Conservation (phyloP, 1,284 basidiomycete species). For the Neonothopanus nambi region DNA sequence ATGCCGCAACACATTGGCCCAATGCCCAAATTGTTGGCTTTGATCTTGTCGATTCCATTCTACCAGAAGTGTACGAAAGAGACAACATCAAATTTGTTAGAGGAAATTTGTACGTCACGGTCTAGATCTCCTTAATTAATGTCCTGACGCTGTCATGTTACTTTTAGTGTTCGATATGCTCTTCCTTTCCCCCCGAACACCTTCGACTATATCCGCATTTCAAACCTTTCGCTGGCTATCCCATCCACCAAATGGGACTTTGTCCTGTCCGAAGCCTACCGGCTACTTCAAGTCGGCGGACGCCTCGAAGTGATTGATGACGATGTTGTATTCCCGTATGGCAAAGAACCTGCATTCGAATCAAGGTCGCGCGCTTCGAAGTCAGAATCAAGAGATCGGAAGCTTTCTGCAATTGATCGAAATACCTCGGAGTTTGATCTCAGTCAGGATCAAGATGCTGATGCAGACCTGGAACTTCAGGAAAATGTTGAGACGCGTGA, state of each 20-base stretch:
- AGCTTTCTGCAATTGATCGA: neutral
- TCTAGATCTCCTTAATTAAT: slow-evolving; percentile 12
- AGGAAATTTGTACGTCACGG: slow-evolving; percentile 63
- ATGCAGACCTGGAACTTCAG: neutral
- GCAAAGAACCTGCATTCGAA: neutral
- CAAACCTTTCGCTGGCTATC: slow-evolving; percentile 61
- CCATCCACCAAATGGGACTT: slow-evolving; percentile 58
- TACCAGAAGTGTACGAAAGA: slow-evolving; percentile 34
- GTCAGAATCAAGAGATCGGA: neutral
- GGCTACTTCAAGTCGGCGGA: slow-evolving; percentile 61
- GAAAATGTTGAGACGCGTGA: neutral
- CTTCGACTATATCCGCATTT: slow-evolving; percentile 73
- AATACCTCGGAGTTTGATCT: neutral
- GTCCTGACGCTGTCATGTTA: slow-evolving; percentile 6
- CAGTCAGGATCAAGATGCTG: neutral
- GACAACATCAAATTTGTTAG: slow-evolving; percentile 56
- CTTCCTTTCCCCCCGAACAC: slow-evolving; percentile 54
- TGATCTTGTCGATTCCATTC: slow-evolving; percentile 59
- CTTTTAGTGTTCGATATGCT: slow-evolving; percentile 47
- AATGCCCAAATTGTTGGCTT: slow-evolving; percentile 58
- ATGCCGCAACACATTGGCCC: slow-evolving; percentile 62
- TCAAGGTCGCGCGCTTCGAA: neutral
- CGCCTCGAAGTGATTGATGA: slow-evolving; percentile 74
- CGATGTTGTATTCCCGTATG: slow-evolving; percentile 60
- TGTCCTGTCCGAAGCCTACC: slow-evolving; percentile 56